Percentiles rank a stretch among this genome's conserved stretches.
Evolutionary conservation across 2,329 filamentous ascomycete species (phyloP).

Genomic region (Sarocladiaceae sp.): DNA sequence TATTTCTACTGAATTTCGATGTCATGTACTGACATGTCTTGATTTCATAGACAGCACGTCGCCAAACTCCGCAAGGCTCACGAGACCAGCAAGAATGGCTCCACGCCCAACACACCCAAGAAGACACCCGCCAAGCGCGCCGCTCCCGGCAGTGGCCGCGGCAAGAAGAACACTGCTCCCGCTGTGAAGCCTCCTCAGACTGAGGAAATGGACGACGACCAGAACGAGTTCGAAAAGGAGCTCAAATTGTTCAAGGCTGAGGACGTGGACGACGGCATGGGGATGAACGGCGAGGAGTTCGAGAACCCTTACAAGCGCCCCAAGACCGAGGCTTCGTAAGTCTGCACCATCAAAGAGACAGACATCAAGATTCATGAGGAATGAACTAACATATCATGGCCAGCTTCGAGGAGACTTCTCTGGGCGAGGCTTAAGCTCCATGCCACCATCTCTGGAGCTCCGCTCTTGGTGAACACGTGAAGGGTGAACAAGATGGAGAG

Average conservation of each 20-base stretch:
- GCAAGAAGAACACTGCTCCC: constrained; percentile 17
- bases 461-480: not conserved
- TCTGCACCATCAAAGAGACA: too few relatives aligned
- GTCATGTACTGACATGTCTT: constrained; percentile 13
- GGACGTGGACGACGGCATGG: constrained; percentile 8
- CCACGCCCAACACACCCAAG: constrained; percentile 13
- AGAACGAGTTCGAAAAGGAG: constrained; percentile 17
- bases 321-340: constrained; percentile 11
- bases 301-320: constrained; percentile 18
- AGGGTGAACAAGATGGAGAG: not conserved
- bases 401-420: not conserved
- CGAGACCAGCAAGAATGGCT: constrained; percentile 17
- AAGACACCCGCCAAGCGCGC: constrained; percentile 23
- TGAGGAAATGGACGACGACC: constrained; percentile 18
- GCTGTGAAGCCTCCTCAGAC: constrained; percentile 10
- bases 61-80: constrained; percentile 35
- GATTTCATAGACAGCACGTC: constrained; percentile 34
- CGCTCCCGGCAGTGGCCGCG: constrained; percentile 10
- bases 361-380: not conserved
- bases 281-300: not conserved
- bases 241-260: constrained; percentile 2
- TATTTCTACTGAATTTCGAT: not conserved
- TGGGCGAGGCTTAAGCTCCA: not conserved
- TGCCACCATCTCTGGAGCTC: not conserved
- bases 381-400: not conserved